A percentile compares a stretch with the other conserved stretches of the same genome.
phyloP scores from a whole-genome alignment of 768 basidiomycete genomes.

The Tulasnella sp. region DNA sequence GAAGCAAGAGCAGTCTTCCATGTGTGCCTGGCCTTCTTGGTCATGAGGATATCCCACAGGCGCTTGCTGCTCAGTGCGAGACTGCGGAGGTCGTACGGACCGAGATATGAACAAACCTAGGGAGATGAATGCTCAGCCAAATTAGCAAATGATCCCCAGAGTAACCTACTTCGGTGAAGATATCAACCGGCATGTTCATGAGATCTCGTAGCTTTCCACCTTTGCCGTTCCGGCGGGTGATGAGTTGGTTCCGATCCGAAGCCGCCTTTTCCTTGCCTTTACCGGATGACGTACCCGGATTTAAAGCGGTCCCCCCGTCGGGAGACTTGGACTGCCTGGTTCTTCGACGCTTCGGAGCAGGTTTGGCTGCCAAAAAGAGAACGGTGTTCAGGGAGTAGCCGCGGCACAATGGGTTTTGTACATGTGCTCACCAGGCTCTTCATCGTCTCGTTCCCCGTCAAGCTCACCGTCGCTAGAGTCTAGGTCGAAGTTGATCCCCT shows the following conservation, averaged over 20 bases:
- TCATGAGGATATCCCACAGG: constrained; percentile 20
- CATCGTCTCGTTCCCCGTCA: not conserved
- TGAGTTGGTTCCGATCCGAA: not conserved
- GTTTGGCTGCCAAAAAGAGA: not conserved
- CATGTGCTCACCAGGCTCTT: not conserved
- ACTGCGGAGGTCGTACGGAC: constrained; percentile 27
- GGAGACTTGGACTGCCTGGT: not conserved
- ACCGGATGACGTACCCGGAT: not conserved
- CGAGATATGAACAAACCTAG: constrained; percentile 25
- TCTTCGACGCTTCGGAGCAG: not conserved
- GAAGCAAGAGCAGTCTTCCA: constrained; percentile 22
- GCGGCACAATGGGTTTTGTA: too few relatives aligned
- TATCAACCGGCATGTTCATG: constrained; percentile 36
- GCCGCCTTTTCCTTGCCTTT: not conserved
- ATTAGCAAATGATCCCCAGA: too few relatives aligned
- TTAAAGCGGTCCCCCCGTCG: not conserved
- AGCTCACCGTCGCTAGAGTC: not conserved
- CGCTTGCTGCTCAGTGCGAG: constrained; percentile 15
- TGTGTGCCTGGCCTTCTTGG: not conserved
- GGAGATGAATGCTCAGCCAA: not conserved
- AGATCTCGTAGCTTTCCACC: constrained; percentile 32
- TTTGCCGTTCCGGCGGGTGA: not conserved
- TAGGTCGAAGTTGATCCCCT: not conserved
- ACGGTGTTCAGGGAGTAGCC: not conserved
- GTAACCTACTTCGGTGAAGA: constrained; percentile 32